Percentiles rank a stretch among this genome's conserved stretches.
These are phyloP conservation scores for Penicillium bialowiezense DNA, from an alignment of 495 filamentous ascomycete species.

Conservation along the genomic window DNA sequence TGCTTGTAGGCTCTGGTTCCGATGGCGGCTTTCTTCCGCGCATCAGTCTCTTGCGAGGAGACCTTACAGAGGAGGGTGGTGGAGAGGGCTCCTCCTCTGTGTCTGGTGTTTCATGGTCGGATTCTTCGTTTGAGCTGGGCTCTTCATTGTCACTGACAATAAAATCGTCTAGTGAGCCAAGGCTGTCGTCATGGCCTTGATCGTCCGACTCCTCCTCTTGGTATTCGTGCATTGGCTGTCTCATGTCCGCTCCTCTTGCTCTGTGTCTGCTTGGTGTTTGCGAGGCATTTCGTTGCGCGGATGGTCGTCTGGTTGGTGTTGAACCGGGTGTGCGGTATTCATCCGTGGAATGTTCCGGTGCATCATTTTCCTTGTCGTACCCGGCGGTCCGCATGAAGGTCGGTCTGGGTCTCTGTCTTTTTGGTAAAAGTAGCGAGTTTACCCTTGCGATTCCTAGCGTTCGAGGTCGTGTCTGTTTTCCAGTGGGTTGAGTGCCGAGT, in stretches of 20 bases:
- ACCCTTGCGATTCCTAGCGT: conserved; percentile 30
- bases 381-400: conserved; percentile 28
- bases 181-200: conserved; percentile 25
- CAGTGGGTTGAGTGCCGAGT: conserved; percentile 4
- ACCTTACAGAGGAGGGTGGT: conserved; percentile 23
- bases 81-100: conserved; percentile 27
- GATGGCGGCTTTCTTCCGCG: conserved; percentile 33
- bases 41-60: conserved; percentile 31
- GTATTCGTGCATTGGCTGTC: conserved; percentile 13
- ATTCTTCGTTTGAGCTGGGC: conserved; percentile 37
- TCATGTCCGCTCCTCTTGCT: conserved; percentile 5
- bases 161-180: conserved; percentile 42
- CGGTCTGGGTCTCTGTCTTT: conserved; percentile 20
- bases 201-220: conserved; percentile 10
- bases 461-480: conserved; percentile 22
- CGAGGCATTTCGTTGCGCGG: conserved; percentile 15
- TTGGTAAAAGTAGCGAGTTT: conserved; percentile 36
- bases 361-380: conserved; percentile 46
- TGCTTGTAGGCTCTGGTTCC: conserved; percentile 14
- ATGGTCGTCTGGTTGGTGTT: conserved; percentile 14
- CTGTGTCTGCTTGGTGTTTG: conserved; percentile 16
- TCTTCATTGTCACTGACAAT: conserved; percentile 49
- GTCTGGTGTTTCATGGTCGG: conserved; percentile 23
- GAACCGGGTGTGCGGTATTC: background rate
- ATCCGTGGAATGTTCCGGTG: conserved; percentile 24